Evolutionary conservation across 176 grass and related monocot genomes (phyloP), one percentile per base, ranked within the genome.

Genomic region (Paspalum notatum): DNA sequence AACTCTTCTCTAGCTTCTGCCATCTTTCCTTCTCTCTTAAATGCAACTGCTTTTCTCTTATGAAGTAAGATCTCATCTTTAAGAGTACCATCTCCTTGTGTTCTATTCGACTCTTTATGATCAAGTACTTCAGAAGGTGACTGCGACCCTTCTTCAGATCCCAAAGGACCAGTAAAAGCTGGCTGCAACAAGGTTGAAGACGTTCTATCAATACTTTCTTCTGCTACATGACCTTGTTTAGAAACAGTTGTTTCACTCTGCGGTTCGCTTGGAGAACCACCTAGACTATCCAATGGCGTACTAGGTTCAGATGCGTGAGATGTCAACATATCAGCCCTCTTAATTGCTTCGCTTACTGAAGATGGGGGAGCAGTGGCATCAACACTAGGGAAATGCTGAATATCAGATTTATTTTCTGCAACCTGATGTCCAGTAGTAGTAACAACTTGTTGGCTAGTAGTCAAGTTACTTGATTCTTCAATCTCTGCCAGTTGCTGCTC

Each of bases 21-120:
- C 72, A 94, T 56, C 69, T 92, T 92, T 43, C 95, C 95, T 80
- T 98, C 95, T 85, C 95, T 85, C 84, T 98, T 98, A 45, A 94
- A 88, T 46, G 90, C 83, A 80, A 98, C 72, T 59, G 95, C 88
- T 81, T 85, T 93, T 85, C 83, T 88, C 87, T 98, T 98, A 63
- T 87, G 90, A 78, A 87, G 66, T 85, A 98, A 75, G 27, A 98
- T 94, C 40, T 93, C 88, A 83, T 92, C 66, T 82, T 87, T 98
- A 10, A 82, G 81, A 26, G 59, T 76, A 86, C 76, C 82, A 55
- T 72, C 67, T 58, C 84, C 89, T 83, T 86, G 82, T 14, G 72
- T 12, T 56, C 71, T 48, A 20, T 38, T 58, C 68, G 46, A 41
- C 65, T 86, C 85, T 76, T 74, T 85, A 67, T 65, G 46, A 81